Evolutionary conservation across 2,329 filamentous ascomycete species (phyloP), one percentile per base, ranked within the genome.

Genomic region (Colletotrichum eremochloae): DNA sequence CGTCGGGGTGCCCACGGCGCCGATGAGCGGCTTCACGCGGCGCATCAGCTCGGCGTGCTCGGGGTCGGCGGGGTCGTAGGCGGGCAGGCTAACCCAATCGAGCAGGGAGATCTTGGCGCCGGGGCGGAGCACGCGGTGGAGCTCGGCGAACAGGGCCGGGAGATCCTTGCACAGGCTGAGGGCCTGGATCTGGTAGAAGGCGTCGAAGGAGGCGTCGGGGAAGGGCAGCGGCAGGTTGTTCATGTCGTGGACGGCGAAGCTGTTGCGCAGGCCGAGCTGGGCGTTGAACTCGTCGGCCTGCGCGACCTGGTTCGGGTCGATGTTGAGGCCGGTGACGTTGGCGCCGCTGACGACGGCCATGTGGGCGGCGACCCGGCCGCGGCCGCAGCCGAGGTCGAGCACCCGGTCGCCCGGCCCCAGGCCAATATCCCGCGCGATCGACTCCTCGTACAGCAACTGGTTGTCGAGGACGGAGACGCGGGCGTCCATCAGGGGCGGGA

Each of bases 151-250:
- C 14, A 87, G 80, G 9, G 80, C 78, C 3, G 80, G 75, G 2
- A 85, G 80, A 65, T 88, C 85, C 72, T 86, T 86, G 81, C 85
- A 87, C 40, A 83, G 85, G 81, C 83, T 90, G 77, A 83, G 86
- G 67, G 81, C 90, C 83, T 83, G 91, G 84, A 84, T 91, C 85
- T 84, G 87, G 82, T 85, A 88, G 71, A 88, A 87, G 40, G 82
- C 86, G 68, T 88, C 86, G 76, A 88, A 87, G 53, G 80, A 82
- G 36, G 77, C 78, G 73, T 88, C 83, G 18, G 77, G 82, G 68
- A 88, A 88, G 1, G 86, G 86, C 1, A 88, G 80, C 1, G 86
- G 86, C 42, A 88, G 81, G 55, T 80, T 79, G 77, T 88, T 88
- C 78, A 87, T 86, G 75, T 88, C 86, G 75, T 84, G 83, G 42